Evolutionary conservation across 176 grass and related monocot species (phyloP), one percentile per base, ranked within the genome.

Genomic region (Themeda triandra): DNA sequence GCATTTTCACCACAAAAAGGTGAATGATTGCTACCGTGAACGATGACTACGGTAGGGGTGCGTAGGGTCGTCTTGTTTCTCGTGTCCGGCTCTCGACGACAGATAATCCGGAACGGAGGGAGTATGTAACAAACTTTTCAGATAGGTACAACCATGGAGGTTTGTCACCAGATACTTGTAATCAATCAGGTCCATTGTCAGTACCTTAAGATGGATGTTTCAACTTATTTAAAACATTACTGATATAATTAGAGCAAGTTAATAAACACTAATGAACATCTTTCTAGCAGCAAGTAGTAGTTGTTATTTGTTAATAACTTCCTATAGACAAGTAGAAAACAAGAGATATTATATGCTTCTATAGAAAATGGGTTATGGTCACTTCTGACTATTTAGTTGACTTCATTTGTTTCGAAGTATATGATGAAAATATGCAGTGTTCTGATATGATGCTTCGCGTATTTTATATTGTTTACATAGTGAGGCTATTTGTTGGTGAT

Each of bases 341-440:
- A 81, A 70, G 27, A 60, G 31, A 64, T 27, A 13, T 71, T 13
- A 3, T 53, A 24, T 81, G 30, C 79, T 69, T 23, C 13, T 69
- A 54, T 78, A 54, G 45, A 48, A 15, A 24, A 36, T 31, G 27
- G 56, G 10, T 14, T 65, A 39, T 23, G 14, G 29, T 30, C 23
- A 70, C 7, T 51, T 30, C 45, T 39, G 46, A 14, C 29, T 77
- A 49, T 15, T 25, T 63, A 64, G 45, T 24, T 10, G 64, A 30
- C 65, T 88, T 83, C 78, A 46, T 73, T 77, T 77, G n/a, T 78
- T 78, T 77, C 53, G 32, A 78, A 48, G 8, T 81, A 56, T 39
- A 70, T 58, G n/a, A 17, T 71, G 49, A 59, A 71, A 63, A 48
- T 82, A 23, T 4, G 14, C 23, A 8, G 0, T n/a, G 21, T 69